A percentile compares a stretch with the other conserved stretches of the same genome.
Evolutionary conservation across 352 stramenopile genomes (phyloP).

Genomic region (Pythium grandisporangium): DNA sequence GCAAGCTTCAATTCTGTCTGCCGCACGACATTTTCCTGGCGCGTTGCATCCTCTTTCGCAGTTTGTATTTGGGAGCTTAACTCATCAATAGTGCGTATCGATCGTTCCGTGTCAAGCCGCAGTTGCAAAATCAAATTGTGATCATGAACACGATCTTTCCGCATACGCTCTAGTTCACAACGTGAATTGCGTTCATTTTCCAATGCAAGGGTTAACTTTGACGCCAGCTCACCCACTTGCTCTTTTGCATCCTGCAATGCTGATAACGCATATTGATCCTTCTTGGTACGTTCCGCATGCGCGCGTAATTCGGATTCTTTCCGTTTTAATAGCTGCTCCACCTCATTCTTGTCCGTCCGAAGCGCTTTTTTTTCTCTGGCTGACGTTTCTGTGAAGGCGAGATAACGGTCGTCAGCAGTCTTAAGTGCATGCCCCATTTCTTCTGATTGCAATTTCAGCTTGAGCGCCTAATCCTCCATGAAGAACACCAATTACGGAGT

Average conservation of each 20-base stretch:
- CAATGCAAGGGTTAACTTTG: no score
- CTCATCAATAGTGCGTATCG: no score
- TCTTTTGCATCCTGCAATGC: constrained; percentile 1
- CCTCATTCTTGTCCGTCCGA: constrained; percentile 1
- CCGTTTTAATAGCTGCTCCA: constrained; percentile 1
- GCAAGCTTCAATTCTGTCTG: constrained; percentile 15
- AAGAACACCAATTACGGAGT: neutral
- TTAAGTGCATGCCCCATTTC: constrained; percentile 4
- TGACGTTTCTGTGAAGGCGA: neutral
- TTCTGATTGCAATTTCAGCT: neutral
- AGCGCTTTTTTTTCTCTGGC: constrained; percentile 5
- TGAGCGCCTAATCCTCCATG: neutral
- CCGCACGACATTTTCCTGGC: constrained; percentile 9
- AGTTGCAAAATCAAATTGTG: neutral
- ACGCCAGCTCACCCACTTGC: no score
- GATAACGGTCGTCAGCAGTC: constrained; percentile 1
- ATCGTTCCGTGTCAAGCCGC: no score
- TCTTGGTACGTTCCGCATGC: neutral
- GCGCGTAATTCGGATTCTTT: constrained; percentile 8
- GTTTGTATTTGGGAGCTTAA: no score
- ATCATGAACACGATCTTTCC: neutral
- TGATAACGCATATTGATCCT: neutral
- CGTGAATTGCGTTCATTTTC: no score
- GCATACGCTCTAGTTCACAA: neutral
- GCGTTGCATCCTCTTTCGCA: neutral